Evolutionary conservation across 257 asterid species (phyloP), one percentile per base, ranked within the genome.

Genomic region (Nemophila menziesii): DNA sequence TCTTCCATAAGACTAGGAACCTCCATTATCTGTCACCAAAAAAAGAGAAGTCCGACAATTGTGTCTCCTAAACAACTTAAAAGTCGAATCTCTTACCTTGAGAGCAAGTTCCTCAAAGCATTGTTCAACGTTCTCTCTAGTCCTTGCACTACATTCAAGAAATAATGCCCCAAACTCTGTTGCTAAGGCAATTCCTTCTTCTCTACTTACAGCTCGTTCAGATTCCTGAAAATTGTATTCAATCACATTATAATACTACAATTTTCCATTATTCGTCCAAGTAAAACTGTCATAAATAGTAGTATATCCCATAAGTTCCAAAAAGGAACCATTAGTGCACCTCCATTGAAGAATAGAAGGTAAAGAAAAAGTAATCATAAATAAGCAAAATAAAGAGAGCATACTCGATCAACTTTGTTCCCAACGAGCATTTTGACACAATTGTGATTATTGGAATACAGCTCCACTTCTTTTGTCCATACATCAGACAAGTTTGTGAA

Each of bases 351-450:
- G 36, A 29, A 29, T 29, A 5, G 7, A 29, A 29, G 9, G 3
- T 29, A 7, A 29, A 29, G 12, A 29, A 3, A 29, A 29, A 3
- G 36, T 29, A 13, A 29, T 29, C 3, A 29, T 7, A 5, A n/a
- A 29, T 29, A 29, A 24, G 36, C 36, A 29, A 29, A 29, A 29
- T 7, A 17, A 10, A 14, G 7, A 20, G 3, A 57, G 63, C 78
- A 49, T 66, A 85, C 95, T 56, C 69, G 69, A 62, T 85, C 96
- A 55, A 80, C 85, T 85, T 85, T 85, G 78, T 85, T 85, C 18
- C 96, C 96, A 2, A 85, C 93, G 39, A 85, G 92, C 82, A 85
- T 85, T 82, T 85, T 85, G 64, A 78, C 65, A 46, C 93, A 85
- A 48, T 85, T 82, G 61, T 69, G 78, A 55, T 75, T 72, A 38